Evolutionary conservation across 495 filamentous ascomycete species (phyloP).

Genomic region (Aspergillus heteromorphus): DNA sequence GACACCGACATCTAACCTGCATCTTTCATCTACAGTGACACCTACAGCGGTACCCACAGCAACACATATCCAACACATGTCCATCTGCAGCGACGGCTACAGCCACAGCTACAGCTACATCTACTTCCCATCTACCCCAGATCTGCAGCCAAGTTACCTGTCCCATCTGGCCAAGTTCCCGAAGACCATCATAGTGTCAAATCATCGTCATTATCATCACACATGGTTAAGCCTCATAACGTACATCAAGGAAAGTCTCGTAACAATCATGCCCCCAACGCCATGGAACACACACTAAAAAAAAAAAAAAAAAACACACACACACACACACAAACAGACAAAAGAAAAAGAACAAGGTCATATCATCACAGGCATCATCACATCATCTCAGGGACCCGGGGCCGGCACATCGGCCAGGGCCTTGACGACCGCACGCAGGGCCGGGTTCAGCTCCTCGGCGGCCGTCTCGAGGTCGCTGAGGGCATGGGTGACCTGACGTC

Average conservation of each 20-base stretch:
- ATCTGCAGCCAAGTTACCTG: too few species aligned
- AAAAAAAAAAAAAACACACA: background rate
- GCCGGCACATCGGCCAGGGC: slow-evolving; percentile 8
- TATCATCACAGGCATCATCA: background rate
- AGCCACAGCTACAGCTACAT: too few species aligned
- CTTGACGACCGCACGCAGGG: slow-evolving; percentile 10
- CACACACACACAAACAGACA: background rate
- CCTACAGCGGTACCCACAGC: too few species aligned
- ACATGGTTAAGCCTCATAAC: background rate
- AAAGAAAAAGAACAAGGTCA: background rate
- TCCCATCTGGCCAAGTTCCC: too few species aligned
- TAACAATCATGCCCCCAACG: background rate
- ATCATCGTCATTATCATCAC: background rate
- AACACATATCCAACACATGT: too few species aligned
- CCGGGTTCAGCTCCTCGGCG: slow-evolving; percentile 11
- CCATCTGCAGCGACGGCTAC: too few species aligned
- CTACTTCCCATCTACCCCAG: too few species aligned
- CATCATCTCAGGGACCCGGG: background rate
- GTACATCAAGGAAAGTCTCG: background rate
- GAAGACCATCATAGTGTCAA: too few species aligned
- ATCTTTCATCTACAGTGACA: too few species aligned
- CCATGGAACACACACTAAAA: background rate
- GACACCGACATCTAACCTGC: too few species aligned
- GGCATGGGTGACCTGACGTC: slow-evolving; percentile 4
- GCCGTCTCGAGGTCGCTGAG: slow-evolving; percentile 5